Base-by-base conservation (phyloP, 768 basidiomycete species). In the Tylopilus felleus region DNA sequence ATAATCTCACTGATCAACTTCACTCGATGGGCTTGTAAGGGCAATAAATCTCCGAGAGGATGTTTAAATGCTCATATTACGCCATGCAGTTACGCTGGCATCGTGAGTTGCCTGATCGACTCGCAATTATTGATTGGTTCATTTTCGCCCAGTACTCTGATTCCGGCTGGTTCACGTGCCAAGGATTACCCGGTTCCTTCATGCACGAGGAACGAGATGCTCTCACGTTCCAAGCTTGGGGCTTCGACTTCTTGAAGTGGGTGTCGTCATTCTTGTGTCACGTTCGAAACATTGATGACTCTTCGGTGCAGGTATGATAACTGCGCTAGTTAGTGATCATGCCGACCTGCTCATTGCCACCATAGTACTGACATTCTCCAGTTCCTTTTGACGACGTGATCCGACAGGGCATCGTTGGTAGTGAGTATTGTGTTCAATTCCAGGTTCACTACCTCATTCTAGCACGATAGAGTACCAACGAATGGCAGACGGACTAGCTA, bases 81-180 rank as follows among this genome's bases (percentile, higher is more conserved):
- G 21, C 47, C 8, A 14, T 49, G 23, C 46, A 83, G 82, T 27
- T 74, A 78, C 71, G 78, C 81, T n/a, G 83, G 84, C 8, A 84
- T 85, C 40, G 83, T 85, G 60, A 60, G 79, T 66, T 25, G 16
- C 36, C 16, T 1, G 21, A 31, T 29, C 29, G 19, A 46, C 16
- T 36, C 14, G 39, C 0, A 25, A 42, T 31, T 3, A 19, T 38
- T 25, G 29, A 35, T 35, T 38, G 17, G 44, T 35, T 39, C 7
- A 31, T 47, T 31, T 47, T 27, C 14, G 8, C 39, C 10, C 27
- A 84, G 84, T 86, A 86, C 55, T 80, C 82, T 54, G 83, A 85
- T 65, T 81, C 84, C 0, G 84, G 84, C 16, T 85, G 83, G 84
- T 82, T 78, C 59, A 86, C 84, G 6, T 86, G 84, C 57, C 72